phyloP scores from a whole-genome alignment of 139 green algal genomes.

The Chlamydomonas eustigma region DNA sequence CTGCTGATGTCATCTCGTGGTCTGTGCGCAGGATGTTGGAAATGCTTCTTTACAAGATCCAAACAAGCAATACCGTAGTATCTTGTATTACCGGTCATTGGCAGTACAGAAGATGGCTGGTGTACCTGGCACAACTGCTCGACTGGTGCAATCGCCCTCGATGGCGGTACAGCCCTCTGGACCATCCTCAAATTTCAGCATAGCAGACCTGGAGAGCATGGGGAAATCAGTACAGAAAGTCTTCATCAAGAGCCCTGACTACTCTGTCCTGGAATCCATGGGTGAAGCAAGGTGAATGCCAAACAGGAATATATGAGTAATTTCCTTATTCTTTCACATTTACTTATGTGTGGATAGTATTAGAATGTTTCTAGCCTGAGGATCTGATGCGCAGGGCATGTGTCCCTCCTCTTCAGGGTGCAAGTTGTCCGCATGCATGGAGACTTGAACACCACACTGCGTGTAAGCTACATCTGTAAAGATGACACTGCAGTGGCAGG shows the following conservation, averaged over 20 bases:
- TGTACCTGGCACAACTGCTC: not conserved
- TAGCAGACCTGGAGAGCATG: not conserved
- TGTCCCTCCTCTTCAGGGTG: not conserved
- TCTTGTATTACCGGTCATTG: conserved; percentile 22
- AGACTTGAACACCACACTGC: not conserved
- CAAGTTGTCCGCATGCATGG: conserved; percentile 1
- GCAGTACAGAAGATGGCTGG: conserved; percentile 17
- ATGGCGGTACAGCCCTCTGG: not conserved
- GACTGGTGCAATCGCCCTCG: not conserved
- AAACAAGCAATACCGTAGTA: conserved; percentile 11
- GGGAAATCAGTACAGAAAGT: conserved; percentile 10
- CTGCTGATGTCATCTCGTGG: no score
- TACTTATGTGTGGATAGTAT: no score
- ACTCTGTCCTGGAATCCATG: conserved; percentile 22
- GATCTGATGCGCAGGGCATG: no score
- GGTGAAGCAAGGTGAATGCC: conserved; percentile 1
- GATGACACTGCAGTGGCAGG: conserved; percentile 29
- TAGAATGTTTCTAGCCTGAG: no score
- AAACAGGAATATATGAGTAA: not conserved
- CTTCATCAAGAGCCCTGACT: conserved; percentile 17
- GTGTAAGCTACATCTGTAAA: conserved; percentile 12
- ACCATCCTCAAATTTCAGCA: not conserved
- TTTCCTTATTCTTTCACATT: no score
- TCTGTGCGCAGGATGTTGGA: no score
- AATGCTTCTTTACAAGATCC: no score